These are phyloP conservation scores for Backusella tuberculispora DNA, from an alignment of 192 early-diverging fungal species.

Conservation along the genomic window DNA sequence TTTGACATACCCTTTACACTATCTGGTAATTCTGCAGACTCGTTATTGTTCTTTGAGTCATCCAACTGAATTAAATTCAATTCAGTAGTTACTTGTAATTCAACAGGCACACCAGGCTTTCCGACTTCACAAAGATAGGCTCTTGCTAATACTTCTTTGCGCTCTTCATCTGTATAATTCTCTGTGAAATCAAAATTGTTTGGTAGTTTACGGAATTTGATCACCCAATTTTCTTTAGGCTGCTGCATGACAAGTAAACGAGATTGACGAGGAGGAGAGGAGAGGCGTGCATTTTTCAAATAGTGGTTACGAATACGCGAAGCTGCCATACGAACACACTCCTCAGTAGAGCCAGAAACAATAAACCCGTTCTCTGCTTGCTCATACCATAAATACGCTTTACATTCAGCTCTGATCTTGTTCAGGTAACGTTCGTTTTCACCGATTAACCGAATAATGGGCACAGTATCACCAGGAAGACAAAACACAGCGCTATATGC, in stretches of 20 bases:
- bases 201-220: slow-evolving; percentile 23
- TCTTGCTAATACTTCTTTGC: neutral
- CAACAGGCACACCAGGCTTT: neutral
- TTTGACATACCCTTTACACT: neutral
- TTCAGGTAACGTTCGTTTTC: slow-evolving; percentile 41
- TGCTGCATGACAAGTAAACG: slow-evolving; percentile 19
- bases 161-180: neutral
- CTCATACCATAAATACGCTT: slow-evolving; percentile 45
- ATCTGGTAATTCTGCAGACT: neutral
- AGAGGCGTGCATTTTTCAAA: slow-evolving; percentile 28
- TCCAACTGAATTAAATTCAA: slow-evolving; percentile 31
- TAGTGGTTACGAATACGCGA: slow-evolving; percentile 45
- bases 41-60: slow-evolving; percentile 1
- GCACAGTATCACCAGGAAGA: slow-evolving; percentile 33
- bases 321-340: slow-evolving; percentile 25
- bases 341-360: slow-evolving; percentile 25
- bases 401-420: slow-evolving; percentile 41
- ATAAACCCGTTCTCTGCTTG: slow-evolving; percentile 19
- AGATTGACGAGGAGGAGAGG: neutral
- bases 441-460: slow-evolving; percentile 31
- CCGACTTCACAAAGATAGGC: slow-evolving; percentile 25
- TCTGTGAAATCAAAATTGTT: neutral
- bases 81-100: neutral
- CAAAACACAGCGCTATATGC: slow-evolving; percentile 34
- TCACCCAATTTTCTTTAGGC: slow-evolving; percentile 22